Percentiles rank a stretch among this genome's conserved stretches.
phyloP scores from a whole-genome alignment of 306 rosid species.

The Abrus pulchellus region DNA sequence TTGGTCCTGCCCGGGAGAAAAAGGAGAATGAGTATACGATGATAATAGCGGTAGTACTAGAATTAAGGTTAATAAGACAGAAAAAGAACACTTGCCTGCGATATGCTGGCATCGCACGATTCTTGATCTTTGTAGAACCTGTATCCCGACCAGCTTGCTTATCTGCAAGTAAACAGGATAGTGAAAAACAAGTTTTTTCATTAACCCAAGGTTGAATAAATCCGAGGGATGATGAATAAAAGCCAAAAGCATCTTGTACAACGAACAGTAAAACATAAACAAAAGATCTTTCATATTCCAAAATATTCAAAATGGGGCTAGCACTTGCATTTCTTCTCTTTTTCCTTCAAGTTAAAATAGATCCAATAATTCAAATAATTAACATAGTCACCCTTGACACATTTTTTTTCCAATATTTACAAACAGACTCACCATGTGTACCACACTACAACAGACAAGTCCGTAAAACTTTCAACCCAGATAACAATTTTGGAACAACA shows the following conservation, averaged over 20 bases:
- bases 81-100: conserved; percentile 64
- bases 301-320: conserved; percentile 37
- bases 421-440: neutral
- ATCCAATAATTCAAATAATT: neutral
- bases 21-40: conserved; percentile 12
- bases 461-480: conserved; percentile 15
- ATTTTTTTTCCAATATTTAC: neutral
- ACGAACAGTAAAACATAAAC: neutral
- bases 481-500: conserved; percentile 31
- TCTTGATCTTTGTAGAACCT: conserved; percentile 56
- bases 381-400: conserved; percentile 32
- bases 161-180: conserved; percentile 47
- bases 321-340: conserved; percentile 25
- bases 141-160: conserved; percentile 58
- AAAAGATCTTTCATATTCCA: conserved; percentile 37
- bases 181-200: neutral
- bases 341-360: neutral
- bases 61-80: neutral
- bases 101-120: conserved; percentile 70
- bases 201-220: neutral
- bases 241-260: conserved; percentile 21
- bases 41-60: neutral
- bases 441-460: neutral
- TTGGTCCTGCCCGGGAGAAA: conserved; percentile 68
- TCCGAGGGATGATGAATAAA: conserved; percentile 28